Evolutionary conservation across 306 rosid genomes (phyloP).

Genomic region (Gleditsia sinensis): DNA sequence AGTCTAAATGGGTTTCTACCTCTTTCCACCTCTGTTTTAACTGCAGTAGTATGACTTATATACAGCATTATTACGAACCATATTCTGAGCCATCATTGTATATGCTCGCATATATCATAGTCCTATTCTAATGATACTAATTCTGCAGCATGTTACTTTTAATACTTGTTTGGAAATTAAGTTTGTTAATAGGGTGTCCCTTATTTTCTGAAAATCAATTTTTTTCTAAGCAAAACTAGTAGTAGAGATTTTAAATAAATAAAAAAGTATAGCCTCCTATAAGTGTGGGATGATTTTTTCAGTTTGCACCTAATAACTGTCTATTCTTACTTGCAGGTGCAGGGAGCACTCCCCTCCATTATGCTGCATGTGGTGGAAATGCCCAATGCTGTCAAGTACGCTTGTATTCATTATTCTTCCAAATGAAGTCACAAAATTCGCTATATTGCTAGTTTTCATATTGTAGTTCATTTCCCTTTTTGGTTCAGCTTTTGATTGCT

Average conservation of each 20-base stretch:
- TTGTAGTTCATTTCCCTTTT: conserved; percentile 33
- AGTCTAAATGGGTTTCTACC: background rate
- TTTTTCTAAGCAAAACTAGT: background rate
- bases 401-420: conserved; percentile 18
- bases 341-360: conserved; percentile 95
- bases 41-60: background rate
- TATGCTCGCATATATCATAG: background rate
- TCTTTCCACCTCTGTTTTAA: background rate
- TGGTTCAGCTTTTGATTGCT: conserved; percentile 78
- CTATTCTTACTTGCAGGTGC: conserved; percentile 62
- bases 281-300: conserved; percentile 1
- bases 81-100: background rate
- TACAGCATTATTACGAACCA: background rate
- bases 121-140: background rate
- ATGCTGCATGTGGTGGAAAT: conserved; percentile 98
- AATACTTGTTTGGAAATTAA: background rate
- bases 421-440: background rate
- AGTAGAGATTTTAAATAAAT: no score
- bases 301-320: conserved; percentile 11
- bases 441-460: conserved; percentile 24
- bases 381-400: conserved; percentile 92
- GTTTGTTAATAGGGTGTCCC: background rate
- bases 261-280: no score
- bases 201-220: background rate
- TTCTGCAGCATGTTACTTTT: background rate